These are phyloP conservation scores for Scutellaria minor DNA, from an alignment of 257 asterid species.

Conservation along the genomic window DNA sequence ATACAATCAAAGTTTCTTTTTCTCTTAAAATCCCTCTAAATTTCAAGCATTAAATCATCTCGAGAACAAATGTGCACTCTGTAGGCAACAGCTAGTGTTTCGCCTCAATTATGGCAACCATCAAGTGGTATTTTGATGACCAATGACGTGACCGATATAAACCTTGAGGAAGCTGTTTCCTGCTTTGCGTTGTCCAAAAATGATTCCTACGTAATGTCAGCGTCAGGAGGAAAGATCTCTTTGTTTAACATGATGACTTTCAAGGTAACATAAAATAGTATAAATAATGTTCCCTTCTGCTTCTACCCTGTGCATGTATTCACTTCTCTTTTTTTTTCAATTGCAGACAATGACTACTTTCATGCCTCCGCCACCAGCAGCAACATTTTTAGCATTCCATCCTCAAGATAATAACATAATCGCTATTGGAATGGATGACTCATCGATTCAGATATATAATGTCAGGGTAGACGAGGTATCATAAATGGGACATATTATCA, in stretches of 20 bases:
- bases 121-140: constrained; percentile 68
- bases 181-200: constrained; percentile 77
- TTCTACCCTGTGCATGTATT: neutral
- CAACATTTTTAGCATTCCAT: constrained; percentile 72
- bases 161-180: constrained; percentile 63
- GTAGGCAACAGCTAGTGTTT: constrained; percentile 61
- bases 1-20: constrained; percentile 4
- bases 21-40: neutral
- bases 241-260: constrained; percentile 78
- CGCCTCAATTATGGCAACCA: constrained; percentile 78
- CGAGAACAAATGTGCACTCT: constrained; percentile 1
- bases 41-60: constrained; percentile 19
- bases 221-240: constrained; percentile 74
- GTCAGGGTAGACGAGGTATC: constrained; percentile 74
- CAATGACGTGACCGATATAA: constrained; percentile 55
- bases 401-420: constrained; percentile 75
- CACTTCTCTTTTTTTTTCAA: neutral
- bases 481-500: neutral
- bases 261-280: constrained; percentile 48
- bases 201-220: constrained; percentile 75
- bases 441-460: constrained; percentile 67
- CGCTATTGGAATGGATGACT: constrained; percentile 76
- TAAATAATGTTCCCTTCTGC: neutral
- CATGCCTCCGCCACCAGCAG: constrained; percentile 83
- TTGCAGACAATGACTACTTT: constrained; percentile 75